Percentiles rank a stretch among this genome's conserved stretches.
phyloP scores from a whole-genome alignment of 768 basidiomycete genomes.

The Naganishia vishniacii region DNA sequence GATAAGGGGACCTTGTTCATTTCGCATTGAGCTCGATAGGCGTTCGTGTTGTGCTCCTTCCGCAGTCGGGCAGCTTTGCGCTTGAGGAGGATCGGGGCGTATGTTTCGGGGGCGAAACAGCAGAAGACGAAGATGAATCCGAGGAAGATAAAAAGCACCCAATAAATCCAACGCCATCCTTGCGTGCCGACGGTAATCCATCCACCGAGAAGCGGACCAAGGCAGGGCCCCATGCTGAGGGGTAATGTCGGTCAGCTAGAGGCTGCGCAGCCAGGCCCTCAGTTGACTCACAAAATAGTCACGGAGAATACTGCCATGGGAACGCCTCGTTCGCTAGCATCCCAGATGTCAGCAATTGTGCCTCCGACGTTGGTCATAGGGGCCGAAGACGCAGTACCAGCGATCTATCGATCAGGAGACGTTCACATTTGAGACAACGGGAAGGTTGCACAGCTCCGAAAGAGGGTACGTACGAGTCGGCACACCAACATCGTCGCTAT shows the following conservation, averaged over 20 bases:
- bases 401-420: constrained; percentile 28
- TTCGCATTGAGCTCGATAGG: constrained; percentile 37
- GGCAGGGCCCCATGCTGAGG: constrained; percentile 31
- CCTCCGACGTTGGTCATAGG: constrained; percentile 43
- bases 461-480: constrained; percentile 29
- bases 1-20: constrained; percentile 31
- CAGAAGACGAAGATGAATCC: constrained; percentile 28
- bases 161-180: constrained; percentile 40
- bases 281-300: constrained; percentile 35
- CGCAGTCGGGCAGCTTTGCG: constrained; percentile 39
- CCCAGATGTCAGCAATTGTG: constrained; percentile 41
- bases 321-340: constrained; percentile 40
- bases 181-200: constrained; percentile 31
- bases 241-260: background rate
- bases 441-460: background rate
- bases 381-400: constrained; percentile 40
- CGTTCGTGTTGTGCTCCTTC: constrained; percentile 37
- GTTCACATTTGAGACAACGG: too few relatives aligned
- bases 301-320: constrained; percentile 43
- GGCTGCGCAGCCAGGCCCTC: background rate
- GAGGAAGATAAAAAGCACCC: constrained; percentile 31
- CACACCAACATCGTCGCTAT: constrained; percentile 40
- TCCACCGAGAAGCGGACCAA: constrained; percentile 36
- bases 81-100: constrained; percentile 45
- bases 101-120: constrained; percentile 48